phyloP scores from a whole-genome alignment of 176 grass and related monocot genomes.

The Zea luxurians region DNA sequence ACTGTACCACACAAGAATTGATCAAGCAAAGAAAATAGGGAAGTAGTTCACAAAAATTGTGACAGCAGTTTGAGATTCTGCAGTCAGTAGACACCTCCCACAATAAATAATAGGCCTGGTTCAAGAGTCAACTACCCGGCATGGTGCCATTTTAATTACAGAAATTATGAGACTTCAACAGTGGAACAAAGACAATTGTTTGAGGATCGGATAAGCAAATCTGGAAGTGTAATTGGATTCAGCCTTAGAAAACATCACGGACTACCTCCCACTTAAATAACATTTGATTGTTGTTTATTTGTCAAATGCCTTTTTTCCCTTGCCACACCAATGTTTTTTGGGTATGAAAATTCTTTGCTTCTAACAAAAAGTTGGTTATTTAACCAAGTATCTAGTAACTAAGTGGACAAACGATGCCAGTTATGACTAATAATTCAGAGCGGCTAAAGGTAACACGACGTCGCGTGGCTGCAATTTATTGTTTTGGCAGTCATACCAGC shows the following conservation, averaged over 20 bases:
- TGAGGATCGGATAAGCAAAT: neutral
- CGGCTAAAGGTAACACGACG: neutral
- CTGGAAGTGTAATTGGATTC: neutral
- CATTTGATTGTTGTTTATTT: neutral
- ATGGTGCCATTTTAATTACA: slow-evolving; percentile 3
- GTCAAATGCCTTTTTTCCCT: neutral
- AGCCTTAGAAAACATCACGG: slow-evolving; percentile 6
- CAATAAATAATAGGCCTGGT: neutral
- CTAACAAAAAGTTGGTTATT: neutral
- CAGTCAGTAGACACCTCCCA: neutral
- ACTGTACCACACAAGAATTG: slow-evolving; percentile 46
- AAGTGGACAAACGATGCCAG: neutral
- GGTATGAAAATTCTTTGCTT: neutral
- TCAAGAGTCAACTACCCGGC: neutral
- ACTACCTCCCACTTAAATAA: too few species aligned
- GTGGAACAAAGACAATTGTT: neutral
- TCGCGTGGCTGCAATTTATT: neutral
- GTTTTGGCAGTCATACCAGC: neutral
- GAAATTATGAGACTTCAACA: neutral
- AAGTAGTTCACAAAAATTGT: neutral
- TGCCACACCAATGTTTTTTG: neutral
- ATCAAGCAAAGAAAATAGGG: neutral
- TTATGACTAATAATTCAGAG: neutral
- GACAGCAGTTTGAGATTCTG: slow-evolving; percentile 1
- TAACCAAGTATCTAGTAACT: neutral